phyloP scores from a whole-genome alignment of 1,284 basidiomycete species.

The Pseudozyma pruni region DNA sequence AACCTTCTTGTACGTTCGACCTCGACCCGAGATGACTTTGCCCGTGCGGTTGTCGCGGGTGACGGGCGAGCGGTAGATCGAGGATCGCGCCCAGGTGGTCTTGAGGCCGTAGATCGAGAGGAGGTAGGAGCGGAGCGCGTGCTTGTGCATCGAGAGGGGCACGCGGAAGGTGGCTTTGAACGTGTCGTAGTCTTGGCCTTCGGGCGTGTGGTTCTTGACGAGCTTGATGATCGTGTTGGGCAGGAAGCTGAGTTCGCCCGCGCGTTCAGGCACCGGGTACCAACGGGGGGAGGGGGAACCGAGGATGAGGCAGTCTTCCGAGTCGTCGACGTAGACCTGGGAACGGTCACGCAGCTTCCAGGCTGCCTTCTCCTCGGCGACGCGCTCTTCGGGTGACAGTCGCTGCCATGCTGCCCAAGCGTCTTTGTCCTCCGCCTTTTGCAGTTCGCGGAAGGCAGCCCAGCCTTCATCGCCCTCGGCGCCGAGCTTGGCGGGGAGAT shows the following conservation, averaged over 20 bases:
- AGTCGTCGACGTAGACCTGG: constrained; percentile 62
- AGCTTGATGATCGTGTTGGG: constrained; percentile 86
- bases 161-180: constrained; percentile 94
- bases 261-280: constrained; percentile 59
- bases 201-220: constrained; percentile 82
- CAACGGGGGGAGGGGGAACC: constrained; percentile 51
- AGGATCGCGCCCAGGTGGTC: constrained; percentile 92
- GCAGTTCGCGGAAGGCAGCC: constrained; percentile 39
- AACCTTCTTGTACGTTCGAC: constrained; percentile 63
- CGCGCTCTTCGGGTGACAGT: constrained; percentile 39
- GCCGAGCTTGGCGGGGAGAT: constrained; percentile 27
- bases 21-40: constrained; percentile 69
- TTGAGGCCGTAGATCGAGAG: constrained; percentile 78
- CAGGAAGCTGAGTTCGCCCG: constrained; percentile 83
- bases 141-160: constrained; percentile 84
- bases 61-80: constrained; percentile 74
- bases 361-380: constrained; percentile 53
- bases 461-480: constrained; percentile 17
- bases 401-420: constrained; percentile 60
- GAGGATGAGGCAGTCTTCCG: constrained; percentile 50
- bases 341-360: constrained; percentile 64
- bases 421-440: constrained; percentile 32
- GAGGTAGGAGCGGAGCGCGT: constrained; percentile 87
- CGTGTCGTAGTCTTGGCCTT: constrained; percentile 86
- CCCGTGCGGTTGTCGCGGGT: constrained; percentile 69